These are phyloP conservation scores for Hypoxylon sp. DNA, from an alignment of 2,329 filamentous ascomycete genomes.

Conservation along the genomic window DNA sequence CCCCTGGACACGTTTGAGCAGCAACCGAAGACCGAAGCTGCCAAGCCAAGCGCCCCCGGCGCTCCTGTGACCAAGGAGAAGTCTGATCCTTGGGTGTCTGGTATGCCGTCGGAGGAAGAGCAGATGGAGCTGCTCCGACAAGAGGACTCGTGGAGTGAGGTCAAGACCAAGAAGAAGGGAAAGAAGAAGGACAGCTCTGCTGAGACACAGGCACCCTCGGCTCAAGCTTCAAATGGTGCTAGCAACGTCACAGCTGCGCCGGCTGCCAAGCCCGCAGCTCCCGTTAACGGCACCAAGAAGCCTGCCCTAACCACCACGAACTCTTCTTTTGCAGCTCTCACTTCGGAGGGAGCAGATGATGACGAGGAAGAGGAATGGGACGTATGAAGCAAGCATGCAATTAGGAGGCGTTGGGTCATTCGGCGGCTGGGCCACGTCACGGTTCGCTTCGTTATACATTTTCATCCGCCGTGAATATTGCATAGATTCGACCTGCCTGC, in stretches of 20 bases:
- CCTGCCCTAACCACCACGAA: conserved; percentile 43
- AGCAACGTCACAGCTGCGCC: conserved; percentile 29
- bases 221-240: conserved; percentile 31
- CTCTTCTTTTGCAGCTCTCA: conserved; percentile 47
- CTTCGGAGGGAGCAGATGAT: conserved; percentile 44
- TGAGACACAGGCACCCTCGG: conserved; percentile 42
- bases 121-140: conserved; percentile 66
- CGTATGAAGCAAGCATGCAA: conserved; percentile 42
- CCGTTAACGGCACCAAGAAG: conserved; percentile 43
- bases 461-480: conserved; percentile 31
- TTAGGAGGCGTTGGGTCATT: background rate
- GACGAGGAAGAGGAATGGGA: conserved; percentile 47
- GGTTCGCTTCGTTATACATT: conserved; percentile 30
- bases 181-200: conserved; percentile 54
- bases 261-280: conserved; percentile 30
- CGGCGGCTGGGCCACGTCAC: conserved; percentile 6
- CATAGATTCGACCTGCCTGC: conserved; percentile 24
- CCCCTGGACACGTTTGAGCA: conserved; percentile 67
- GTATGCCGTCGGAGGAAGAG: conserved; percentile 67
- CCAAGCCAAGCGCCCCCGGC: conserved; percentile 42
- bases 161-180: conserved; percentile 54
- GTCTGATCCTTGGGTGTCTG: conserved; percentile 56
- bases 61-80: conserved; percentile 43
- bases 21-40: conserved; percentile 47
- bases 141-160: conserved; percentile 64